These are phyloP conservation scores for Panus rudis DNA, from an alignment of 768 basidiomycete species.

Conservation along the genomic window DNA sequence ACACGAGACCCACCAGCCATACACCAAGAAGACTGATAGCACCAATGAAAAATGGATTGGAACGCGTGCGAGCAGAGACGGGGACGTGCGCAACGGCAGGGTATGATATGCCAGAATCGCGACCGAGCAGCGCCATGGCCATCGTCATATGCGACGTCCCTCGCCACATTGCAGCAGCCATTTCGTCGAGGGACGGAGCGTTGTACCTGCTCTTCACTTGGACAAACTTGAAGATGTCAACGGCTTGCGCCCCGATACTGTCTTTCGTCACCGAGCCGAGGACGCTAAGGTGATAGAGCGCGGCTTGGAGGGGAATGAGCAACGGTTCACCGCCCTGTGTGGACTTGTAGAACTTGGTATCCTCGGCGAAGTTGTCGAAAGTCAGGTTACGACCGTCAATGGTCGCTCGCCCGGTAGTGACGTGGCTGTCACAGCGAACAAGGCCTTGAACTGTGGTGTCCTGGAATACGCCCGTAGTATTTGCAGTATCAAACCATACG, in stretches of 20 bases:
- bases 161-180: slow-evolving; percentile 3
- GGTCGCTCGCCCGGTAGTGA: slow-evolving; percentile 10
- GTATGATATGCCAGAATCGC: not conserved
- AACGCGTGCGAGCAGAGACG: slow-evolving; percentile 6
- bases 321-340: slow-evolving; percentile 16
- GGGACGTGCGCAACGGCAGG: not conserved
- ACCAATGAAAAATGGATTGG: not conserved
- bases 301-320: slow-evolving; percentile 10
- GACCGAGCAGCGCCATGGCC: slow-evolving; percentile 1
- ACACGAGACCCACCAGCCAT: not conserved
- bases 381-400: slow-evolving; percentile 10
- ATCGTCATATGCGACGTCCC: slow-evolving; percentile 6
- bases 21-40: not conserved
- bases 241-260: not conserved
- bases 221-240: too few relatives aligned
- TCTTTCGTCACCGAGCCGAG: too few relatives aligned
- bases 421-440: slow-evolving; percentile 8
- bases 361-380: slow-evolving; percentile 7
- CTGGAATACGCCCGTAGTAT: not conserved
- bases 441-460: slow-evolving; percentile 4
- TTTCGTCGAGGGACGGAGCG: not conserved
- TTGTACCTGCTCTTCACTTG: not conserved
- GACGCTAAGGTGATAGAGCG: slow-evolving; percentile 7
- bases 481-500: slow-evolving; percentile 5
- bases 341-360: slow-evolving; percentile 1